Base-by-base conservation (phyloP, 768 basidiomycete genomes). In the Tricholoma sp. region DNA sequence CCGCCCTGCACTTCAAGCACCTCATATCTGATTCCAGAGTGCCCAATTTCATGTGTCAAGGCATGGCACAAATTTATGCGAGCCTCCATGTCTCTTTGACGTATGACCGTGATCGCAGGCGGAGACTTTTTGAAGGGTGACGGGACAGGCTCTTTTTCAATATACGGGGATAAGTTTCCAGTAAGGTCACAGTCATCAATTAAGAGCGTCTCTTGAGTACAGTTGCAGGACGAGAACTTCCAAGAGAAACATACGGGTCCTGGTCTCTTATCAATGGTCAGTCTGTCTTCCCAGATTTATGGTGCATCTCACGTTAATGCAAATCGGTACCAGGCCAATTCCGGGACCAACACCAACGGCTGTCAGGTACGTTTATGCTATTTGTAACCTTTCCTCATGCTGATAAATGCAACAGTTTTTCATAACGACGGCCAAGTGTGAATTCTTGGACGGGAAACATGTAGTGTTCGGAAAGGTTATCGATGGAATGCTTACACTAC, bases 31-130 rank as follows among this genome's bases (percentile, higher is more conserved):
- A 62, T 36, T 47, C 47, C 57, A 92, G 90, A 13, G 89, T 92
- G 18, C 89, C 86, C 6, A 91, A 91, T 64, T 99, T 98, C 73
- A 98, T 99, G 94, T 91, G 93, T 62, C 95, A 98, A 82, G 94
- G 94, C 79, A 69, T 68, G 63, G 31, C 39, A 9, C 42, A 47
- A 32, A 13, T 18, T 24, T n/a, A 17, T 50, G 44, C 24, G 57
- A 52, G 6, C 28, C n/a, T 17, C 18, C n/a, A n/a, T 20, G n/a
- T 11, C 24, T 13, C 28, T 50, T 33, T 33, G 54, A 49, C 29
- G 4, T 50, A 24, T 50, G 32, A 42, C 24, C 48, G 18, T 39
- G 32, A 1, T 44, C 5, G 13, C 55, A 92, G 92, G 91, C 47
- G 97, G 97, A 0, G 97, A 99, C 68, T 99, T 98, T 61, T 63